Evolutionary conservation across 176 grass and related monocot species (phyloP).

Genomic region (Oryza punctata): DNA sequence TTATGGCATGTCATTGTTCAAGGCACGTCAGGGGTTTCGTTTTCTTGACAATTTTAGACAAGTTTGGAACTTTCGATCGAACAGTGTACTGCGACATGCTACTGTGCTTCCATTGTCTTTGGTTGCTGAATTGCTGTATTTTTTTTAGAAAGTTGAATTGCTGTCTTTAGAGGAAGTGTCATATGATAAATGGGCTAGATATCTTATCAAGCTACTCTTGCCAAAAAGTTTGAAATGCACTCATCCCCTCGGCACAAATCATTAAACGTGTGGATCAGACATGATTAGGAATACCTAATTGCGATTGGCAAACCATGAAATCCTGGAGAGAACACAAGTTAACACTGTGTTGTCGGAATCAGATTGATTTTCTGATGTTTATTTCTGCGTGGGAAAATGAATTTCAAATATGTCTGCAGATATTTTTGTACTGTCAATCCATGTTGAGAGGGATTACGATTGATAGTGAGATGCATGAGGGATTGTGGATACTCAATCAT

Average conservation of each 20-base stretch:
- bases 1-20: conserved; percentile 26
- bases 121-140: not conserved
- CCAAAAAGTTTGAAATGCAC: not conserved
- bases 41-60: not conserved
- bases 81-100: not conserved
- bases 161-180: not conserved
- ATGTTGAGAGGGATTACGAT: conserved; percentile 16
- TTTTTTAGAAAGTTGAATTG: not conserved
- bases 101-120: not conserved
- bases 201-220: not conserved
- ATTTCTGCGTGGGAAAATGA: not conserved
- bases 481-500: not conserved
- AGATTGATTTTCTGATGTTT: not conserved
- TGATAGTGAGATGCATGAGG: conserved; percentile 19
- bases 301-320: not conserved
- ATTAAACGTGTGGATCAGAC: not conserved
- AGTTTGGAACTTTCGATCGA: not conserved
- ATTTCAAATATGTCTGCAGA: not conserved
- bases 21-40: conserved; percentile 35
- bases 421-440: conserved; percentile 21
- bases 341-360: not conserved
- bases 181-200: not conserved
- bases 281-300: not conserved
- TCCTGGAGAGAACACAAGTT: not conserved
- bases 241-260: not conserved